Evolutionary conservation across 192 early-diverging fungal species (phyloP).

Genomic region (Coemansia guatemalensis): DNA sequence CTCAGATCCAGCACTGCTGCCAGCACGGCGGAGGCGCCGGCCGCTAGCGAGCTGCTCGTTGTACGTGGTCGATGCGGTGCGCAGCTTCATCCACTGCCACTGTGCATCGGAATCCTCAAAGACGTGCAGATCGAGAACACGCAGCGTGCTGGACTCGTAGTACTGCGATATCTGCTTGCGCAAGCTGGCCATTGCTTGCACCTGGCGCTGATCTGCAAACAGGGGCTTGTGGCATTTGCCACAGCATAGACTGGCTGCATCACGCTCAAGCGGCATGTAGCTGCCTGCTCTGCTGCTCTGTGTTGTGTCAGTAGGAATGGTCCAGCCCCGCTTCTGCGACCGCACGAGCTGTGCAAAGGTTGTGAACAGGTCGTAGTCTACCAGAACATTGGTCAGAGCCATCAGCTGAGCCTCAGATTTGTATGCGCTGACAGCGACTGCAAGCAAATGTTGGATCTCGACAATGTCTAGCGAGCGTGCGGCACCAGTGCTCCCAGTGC

Average conservation of each 20-base stretch:
- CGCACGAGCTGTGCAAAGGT: constrained; percentile 48
- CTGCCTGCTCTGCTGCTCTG: constrained; percentile 2
- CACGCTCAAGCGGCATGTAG: neutral
- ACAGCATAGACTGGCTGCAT: constrained; percentile 14
- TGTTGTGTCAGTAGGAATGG: constrained; percentile 9
- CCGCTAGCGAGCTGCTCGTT: constrained; percentile 18
- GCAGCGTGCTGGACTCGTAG: constrained; percentile 37
- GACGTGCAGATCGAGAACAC: constrained; percentile 49
- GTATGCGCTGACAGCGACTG: constrained; percentile 50
- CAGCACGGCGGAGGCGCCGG: constrained; percentile 1
- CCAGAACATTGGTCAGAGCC: constrained; percentile 45
- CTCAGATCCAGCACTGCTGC: constrained; percentile 9
- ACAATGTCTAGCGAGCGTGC: constrained; percentile 39
- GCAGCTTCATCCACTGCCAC: constrained; percentile 56
- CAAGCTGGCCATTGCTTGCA: constrained; percentile 26
- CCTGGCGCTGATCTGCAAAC: constrained; percentile 44
- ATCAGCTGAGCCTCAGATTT: constrained; percentile 53
- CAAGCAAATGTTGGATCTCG: constrained; percentile 51
- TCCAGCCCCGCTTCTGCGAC: constrained; percentile 53
- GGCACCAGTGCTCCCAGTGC: neutral
- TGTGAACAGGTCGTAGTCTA: constrained; percentile 52
- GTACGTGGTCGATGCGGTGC: constrained; percentile 25
- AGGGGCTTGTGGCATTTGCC: constrained; percentile 24
- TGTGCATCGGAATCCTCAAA: constrained; percentile 49
- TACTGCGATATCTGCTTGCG: constrained; percentile 39